Evolutionary conservation across 140 eudicot genomes (phyloP).

Genomic region (Erigeron philadelphicus): DNA sequence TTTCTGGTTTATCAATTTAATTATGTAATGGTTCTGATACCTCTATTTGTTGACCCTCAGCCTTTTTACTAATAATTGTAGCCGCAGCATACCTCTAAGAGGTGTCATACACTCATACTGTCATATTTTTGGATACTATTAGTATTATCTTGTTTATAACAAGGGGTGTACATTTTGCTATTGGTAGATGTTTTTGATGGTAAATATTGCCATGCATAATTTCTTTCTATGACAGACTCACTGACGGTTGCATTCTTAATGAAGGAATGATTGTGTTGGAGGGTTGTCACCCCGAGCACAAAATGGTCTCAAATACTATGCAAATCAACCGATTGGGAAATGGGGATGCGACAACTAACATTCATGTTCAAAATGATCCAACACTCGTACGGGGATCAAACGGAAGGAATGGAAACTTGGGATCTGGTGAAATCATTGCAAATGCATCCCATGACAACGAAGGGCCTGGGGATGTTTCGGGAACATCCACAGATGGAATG

Average conservation of each 20-base stretch:
- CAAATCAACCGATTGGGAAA: constrained; percentile 34
- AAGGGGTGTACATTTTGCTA: not conserved
- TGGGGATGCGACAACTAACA: constrained; percentile 33
- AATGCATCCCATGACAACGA: constrained; percentile 18
- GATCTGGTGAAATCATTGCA: constrained; percentile 11
- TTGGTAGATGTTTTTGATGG: not conserved
- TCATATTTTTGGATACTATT: not conserved
- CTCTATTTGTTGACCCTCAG: not conserved
- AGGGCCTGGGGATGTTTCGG: constrained; percentile 26
- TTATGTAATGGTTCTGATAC: not conserved
- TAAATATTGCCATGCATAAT: constrained; percentile 1
- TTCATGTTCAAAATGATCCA: constrained; percentile 30
- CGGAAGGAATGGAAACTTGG: constrained; percentile 24
- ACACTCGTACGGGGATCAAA: constrained; percentile 16
- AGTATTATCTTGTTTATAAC: not conserved
- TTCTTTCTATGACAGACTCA: constrained; percentile 8
- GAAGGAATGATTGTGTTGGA: constrained; percentile 54
- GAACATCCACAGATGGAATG: constrained; percentile 23
- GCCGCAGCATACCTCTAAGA: not conserved
- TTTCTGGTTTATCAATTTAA: not conserved
- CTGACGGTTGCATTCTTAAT: constrained; percentile 24
- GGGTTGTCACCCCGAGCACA: constrained; percentile 32
- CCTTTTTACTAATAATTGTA: not conserved
- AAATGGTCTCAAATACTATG: constrained; percentile 31
- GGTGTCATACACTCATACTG: constrained; percentile 1